phyloP scores from a whole-genome alignment of 2,329 filamentous ascomycete genomes.

The Botrytis medusae region DNA sequence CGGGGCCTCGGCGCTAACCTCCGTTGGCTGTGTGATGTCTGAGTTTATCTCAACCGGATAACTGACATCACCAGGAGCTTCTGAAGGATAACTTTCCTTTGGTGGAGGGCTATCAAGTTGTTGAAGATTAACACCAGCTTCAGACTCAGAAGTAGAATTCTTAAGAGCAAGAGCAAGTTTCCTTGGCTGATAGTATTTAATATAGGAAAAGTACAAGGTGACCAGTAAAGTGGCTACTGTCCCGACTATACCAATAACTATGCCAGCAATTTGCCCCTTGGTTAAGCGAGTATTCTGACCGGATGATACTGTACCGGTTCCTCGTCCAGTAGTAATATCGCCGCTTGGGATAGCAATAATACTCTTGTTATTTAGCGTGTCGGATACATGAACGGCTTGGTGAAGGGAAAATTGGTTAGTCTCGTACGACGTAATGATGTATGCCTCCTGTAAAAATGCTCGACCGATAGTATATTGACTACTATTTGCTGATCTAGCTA shows the following conservation, averaged over 20 bases:
- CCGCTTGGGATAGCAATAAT: slow-evolving; percentile 29
- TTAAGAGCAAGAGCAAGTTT: background rate
- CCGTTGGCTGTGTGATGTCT: slow-evolving; percentile 51
- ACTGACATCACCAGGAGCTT: slow-evolving; percentile 41
- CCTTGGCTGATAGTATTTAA: background rate
- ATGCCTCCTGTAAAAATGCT: slow-evolving; percentile 42
- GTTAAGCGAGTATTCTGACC: slow-evolving; percentile 14
- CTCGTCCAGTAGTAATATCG: background rate
- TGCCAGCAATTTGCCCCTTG: slow-evolving; percentile 33
- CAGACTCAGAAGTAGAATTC: background rate
- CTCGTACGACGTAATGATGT: slow-evolving; percentile 41
- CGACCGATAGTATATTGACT: slow-evolving; percentile 40
- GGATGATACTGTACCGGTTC: background rate
- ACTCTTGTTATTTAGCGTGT: slow-evolving; percentile 32
- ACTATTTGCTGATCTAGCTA: slow-evolving; percentile 34
- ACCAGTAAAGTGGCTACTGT: slow-evolving; percentile 24
- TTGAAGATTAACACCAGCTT: background rate
- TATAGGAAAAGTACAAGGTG: slow-evolving; percentile 10
- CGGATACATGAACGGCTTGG: slow-evolving; percentile 36
- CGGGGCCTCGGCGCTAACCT: slow-evolving; percentile 33
- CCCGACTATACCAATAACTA: slow-evolving; percentile 27
- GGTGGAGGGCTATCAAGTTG: slow-evolving; percentile 46
- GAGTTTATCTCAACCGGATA: slow-evolving; percentile 31
- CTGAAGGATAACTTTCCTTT: slow-evolving; percentile 46
- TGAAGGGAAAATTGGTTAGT: slow-evolving; percentile 38